Evolutionary conservation across 129 eudicot species (phyloP).

Genomic region (Sambucus nigra): DNA sequence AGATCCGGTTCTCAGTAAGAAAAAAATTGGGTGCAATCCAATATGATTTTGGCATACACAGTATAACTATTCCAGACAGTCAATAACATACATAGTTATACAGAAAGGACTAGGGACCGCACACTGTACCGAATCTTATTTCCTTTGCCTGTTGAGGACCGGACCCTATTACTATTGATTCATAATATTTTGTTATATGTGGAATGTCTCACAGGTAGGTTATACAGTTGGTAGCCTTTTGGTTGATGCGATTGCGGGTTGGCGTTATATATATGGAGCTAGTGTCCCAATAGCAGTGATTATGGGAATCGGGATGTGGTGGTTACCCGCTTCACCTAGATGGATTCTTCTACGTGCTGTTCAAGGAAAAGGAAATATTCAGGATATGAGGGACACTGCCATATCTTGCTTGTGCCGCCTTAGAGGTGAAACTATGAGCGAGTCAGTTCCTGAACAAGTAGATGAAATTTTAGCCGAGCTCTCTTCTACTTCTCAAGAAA

Average conservation of each 20-base stretch:
- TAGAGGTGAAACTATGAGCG: constrained; percentile 47
- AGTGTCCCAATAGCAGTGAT: constrained; percentile 49
- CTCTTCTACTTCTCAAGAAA: constrained; percentile 52
- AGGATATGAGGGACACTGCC: constrained; percentile 50
- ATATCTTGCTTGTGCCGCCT: constrained; percentile 65
- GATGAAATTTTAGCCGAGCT: constrained; percentile 83
- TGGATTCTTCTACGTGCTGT: constrained; percentile 92
- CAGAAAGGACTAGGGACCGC: no score
- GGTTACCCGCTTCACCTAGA: constrained; percentile 92
- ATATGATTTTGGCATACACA: no score
- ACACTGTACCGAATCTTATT: no score
- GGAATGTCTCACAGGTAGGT: constrained; percentile 47
- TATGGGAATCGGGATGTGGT: constrained; percentile 94
- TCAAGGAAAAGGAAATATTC: constrained; percentile 83
- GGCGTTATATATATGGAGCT: constrained; percentile 87
- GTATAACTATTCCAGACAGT: no score
- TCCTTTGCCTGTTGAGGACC: no score
- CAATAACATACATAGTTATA: no score
- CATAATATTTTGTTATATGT: no score
- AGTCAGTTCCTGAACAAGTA: constrained; percentile 63
- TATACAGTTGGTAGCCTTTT: constrained; percentile 69
- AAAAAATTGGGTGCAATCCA: no score
- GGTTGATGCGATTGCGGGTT: constrained; percentile 58
- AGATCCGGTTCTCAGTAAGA: no score
- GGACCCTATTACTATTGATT: no score